Base-by-base conservation (phyloP, 495 filamentous ascomycete genomes). In the Penicillium ochrochloron region DNA sequence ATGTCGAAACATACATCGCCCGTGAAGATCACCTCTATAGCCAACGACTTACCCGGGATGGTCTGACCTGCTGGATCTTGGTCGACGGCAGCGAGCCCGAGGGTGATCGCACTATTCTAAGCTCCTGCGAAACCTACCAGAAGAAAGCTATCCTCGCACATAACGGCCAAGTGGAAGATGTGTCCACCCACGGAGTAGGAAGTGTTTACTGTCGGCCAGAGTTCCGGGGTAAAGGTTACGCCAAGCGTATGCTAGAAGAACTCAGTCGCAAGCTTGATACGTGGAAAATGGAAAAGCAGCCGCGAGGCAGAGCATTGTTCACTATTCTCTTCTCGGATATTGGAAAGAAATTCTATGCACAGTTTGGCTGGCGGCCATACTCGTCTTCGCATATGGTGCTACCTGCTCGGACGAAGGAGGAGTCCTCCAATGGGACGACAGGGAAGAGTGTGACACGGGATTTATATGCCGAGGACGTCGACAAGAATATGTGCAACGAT, bases 261-360 rank as follows among this genome's bases (percentile, higher is more conserved):
- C 65, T 88, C 57, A 80, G 78, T 58, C 77, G 65, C 65, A 82
- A 75, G 66, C 74, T 88, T 51, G 76, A 84, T 69, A 82, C 68
- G 15, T 85, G 82, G 82, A 79, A 86, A 61, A 78, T 75, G 39
- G 81, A 80, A 7, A 70, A 75, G 37, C 73, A 81, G 52, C 44
- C 50, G 1, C 72, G 76, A 19, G 69, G 74, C 57, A 73, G 73
- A 25, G 74, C 76, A 15, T 62, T 86, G 21, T 93, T 91, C 71
- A 89, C 89, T 10, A 85, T 94, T 27, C 76, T 99, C 35, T 99
- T 89, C 76, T 97, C 94, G 11, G 95, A 99, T 75, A 97, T 99
- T 69, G 95, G 95, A 5, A 97, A 96, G 81, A 75, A 76, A n/a
- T 97, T 96, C 75, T 99, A 97, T 75, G 85, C 92, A 9, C 84